A percentile compares a stretch with the other conserved stretches of the same genome.
These are phyloP conservation scores for Radiomyces spectabilis DNA, from an alignment of 192 early-diverging fungal species.

Conservation along the genomic window DNA sequence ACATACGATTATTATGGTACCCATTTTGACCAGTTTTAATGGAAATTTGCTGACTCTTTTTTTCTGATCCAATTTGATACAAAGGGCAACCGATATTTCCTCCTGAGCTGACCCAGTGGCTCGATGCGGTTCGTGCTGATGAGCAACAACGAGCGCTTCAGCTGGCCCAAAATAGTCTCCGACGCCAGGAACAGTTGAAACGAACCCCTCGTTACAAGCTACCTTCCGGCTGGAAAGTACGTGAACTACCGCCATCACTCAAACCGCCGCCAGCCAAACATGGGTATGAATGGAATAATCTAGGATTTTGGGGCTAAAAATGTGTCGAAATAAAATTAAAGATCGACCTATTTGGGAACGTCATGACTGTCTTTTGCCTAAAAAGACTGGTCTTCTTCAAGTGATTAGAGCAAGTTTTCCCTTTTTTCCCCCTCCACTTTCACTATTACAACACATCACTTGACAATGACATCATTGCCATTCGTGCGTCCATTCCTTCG, in stretches of 20 bases:
- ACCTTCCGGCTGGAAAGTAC: slow-evolving; percentile 23
- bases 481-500: no score
- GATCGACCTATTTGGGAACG: no score
- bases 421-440: no score
- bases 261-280: slow-evolving; percentile 18
- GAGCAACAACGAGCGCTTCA: not conserved
- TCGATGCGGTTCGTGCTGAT: not conserved
- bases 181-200: no score
- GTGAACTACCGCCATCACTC: slow-evolving; percentile 28
- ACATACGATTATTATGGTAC: not conserved
- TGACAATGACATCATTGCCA: no score
- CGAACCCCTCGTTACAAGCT: no score
- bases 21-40: not conserved
- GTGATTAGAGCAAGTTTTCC: no score
- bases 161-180: no score
- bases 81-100: slow-evolving; percentile 15
- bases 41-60: not conserved
- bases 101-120: slow-evolving; percentile 8
- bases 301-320: slow-evolving; percentile 26
- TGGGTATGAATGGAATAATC: slow-evolving; percentile 28
- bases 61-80: not conserved
- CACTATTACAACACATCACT: no score
- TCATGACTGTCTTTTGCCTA: no score
- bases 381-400: no score
- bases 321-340: no score